phyloP scores from a whole-genome alignment of 225 moss, liverwort and hornwort genomes.

The Marchantia polymorpha region DNA sequence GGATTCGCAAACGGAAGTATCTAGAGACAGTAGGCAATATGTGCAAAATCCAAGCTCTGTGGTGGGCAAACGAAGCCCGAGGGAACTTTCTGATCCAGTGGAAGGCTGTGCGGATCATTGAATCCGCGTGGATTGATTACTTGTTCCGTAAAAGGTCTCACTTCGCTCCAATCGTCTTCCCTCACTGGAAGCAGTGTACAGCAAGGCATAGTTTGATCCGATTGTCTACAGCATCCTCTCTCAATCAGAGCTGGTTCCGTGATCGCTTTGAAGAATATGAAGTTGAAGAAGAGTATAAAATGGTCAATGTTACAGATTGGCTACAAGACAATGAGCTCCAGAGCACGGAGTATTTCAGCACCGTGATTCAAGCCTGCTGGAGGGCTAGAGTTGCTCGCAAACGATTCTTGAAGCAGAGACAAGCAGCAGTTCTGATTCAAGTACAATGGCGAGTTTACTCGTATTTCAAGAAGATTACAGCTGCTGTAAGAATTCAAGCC shows the following conservation, averaged over 20 bases:
- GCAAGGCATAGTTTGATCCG: conserved; percentile 14
- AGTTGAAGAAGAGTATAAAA: conserved; percentile 4
- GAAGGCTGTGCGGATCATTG: conserved; percentile 35
- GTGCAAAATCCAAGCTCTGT: conserved; percentile 44
- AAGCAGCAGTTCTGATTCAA: conserved; percentile 27
- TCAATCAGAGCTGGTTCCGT: conserved; percentile 18
- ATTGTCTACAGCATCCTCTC: conserved; percentile 14
- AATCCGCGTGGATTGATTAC: conserved; percentile 30
- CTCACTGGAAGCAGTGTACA: conserved; percentile 24
- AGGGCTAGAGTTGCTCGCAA: conserved; percentile 20
- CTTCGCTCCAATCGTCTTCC: conserved; percentile 13
- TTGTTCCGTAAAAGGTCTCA: conserved; percentile 22
- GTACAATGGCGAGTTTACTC: conserved; percentile 13
- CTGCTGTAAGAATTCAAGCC: conserved; percentile 23
- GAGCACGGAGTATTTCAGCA: background rate
- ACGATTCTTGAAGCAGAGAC: conserved; percentile 18
- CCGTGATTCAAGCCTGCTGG: conserved; percentile 36
- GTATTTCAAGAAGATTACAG: background rate
- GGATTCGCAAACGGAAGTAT: conserved; percentile 24
- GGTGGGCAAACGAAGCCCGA: conserved; percentile 42
- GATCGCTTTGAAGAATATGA: conserved; percentile 10
- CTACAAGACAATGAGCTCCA: conserved; percentile 23
- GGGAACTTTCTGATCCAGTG: conserved; percentile 28
- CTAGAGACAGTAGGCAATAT: conserved; percentile 30
- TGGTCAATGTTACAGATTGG: conserved; percentile 8